Percentiles rank a stretch among this genome's conserved stretches.
phyloP scores from a whole-genome alignment of 1,139 yeast species.

The Candida freyschussii region DNA sequence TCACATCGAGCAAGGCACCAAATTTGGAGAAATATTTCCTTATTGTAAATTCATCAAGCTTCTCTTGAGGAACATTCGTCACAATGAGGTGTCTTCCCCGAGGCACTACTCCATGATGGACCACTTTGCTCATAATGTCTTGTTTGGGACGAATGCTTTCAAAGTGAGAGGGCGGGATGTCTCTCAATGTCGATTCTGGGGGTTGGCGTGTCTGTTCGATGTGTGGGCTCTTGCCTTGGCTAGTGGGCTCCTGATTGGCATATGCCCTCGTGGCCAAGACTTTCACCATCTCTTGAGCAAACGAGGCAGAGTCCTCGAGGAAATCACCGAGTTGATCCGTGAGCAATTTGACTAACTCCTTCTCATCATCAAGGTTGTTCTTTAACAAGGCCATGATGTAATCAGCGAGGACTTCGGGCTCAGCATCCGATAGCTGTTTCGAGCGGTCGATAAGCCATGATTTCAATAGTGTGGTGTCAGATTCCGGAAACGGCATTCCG shows the following conservation, averaged over 20 bases:
- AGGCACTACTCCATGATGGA: constrained; percentile 20
- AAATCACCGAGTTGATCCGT: constrained; percentile 35
- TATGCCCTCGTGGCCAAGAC: constrained; percentile 20
- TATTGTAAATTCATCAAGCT: constrained; percentile 32
- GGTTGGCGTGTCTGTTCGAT: constrained; percentile 1
- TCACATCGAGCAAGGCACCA: constrained; percentile 34
- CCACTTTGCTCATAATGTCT: constrained; percentile 11
- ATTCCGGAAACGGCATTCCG: neutral
- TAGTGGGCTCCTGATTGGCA: constrained; percentile 1
- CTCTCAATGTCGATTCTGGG: too few species aligned
- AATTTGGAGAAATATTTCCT: constrained; percentile 36
- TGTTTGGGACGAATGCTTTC: too few species aligned
- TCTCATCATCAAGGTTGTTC: constrained; percentile 33
- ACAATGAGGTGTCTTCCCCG: constrained; percentile 30
- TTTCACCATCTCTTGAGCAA: constrained; percentile 29
- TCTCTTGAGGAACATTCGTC: constrained; percentile 39
- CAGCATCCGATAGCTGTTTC: constrained; percentile 34
- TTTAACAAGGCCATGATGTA: constrained; percentile 40
- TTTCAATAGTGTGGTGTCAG: constrained; percentile 24
- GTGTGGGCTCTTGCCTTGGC: constrained; percentile 1
- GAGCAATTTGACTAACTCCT: constrained; percentile 30
- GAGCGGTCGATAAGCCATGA: constrained; percentile 35
- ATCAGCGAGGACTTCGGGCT: constrained; percentile 39
- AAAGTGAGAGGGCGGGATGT: too few species aligned
- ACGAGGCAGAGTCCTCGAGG: constrained; percentile 23